Percentiles rank a stretch among this genome's conserved stretches.
Conservation (phyloP, 2,329 filamentous ascomycete species). For the Nemania sp. region DNA sequence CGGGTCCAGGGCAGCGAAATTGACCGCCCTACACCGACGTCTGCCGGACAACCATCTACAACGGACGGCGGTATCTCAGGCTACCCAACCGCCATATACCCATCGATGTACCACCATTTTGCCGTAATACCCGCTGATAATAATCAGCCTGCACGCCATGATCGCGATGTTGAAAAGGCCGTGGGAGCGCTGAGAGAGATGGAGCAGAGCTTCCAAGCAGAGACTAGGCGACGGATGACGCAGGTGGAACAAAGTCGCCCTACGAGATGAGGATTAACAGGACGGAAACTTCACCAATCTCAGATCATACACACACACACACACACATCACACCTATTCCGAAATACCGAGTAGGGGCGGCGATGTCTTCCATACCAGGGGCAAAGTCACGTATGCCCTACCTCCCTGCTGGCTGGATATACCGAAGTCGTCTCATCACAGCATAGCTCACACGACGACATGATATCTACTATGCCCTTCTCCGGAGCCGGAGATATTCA, state of each 20-base stretch:
- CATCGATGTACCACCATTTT: not conserved
- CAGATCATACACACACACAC: not conserved
- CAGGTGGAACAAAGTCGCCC: slow-evolving; percentile 8
- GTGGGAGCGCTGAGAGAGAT: slow-evolving; percentile 1
- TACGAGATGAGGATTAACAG: not conserved
- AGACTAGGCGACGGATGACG: slow-evolving; percentile 9
- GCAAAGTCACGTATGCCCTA: too few species aligned
- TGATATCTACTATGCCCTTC: too few species aligned
- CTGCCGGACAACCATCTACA: not conserved
- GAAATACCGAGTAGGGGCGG: too few species aligned
- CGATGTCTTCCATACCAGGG: too few species aligned
- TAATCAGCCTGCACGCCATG: not conserved
- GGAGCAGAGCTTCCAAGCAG: slow-evolving; percentile 8
- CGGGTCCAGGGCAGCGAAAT: not conserved
- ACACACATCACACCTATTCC: too few species aligned
- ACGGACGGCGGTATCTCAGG: not conserved
- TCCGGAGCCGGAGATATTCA: too few species aligned
- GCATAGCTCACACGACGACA: too few species aligned
- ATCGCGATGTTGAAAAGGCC: not conserved
- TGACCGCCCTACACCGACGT: not conserved
- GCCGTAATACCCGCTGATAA: not conserved
- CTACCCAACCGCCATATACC: not conserved
- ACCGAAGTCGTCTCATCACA: too few species aligned
- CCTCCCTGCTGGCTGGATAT: too few species aligned
- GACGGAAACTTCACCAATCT: not conserved